A percentile compares a stretch with the other conserved stretches of the same genome.
Evolutionary conservation across 2,329 filamentous ascomycete genomes (phyloP).

Genomic region (Pseudocercospora fijiensis): DNA sequence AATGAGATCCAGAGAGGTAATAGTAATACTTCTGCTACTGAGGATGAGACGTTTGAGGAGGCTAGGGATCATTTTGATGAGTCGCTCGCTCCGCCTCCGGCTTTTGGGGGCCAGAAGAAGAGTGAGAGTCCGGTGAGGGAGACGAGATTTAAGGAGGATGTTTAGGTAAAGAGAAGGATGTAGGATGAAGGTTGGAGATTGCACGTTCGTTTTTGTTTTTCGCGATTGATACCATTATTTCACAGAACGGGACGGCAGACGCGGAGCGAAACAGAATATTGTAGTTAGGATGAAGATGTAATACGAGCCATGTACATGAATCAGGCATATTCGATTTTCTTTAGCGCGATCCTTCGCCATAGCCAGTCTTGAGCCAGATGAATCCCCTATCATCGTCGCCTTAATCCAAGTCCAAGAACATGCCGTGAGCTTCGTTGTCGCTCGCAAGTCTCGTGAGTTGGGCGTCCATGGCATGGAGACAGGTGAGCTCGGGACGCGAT

Average conservation of each 20-base stretch:
- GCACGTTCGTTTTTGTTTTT: constrained; percentile 4
- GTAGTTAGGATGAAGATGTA: background rate
- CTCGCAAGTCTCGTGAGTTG: background rate
- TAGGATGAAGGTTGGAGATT: background rate
- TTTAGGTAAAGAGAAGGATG: constrained; percentile 37
- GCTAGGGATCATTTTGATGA: constrained; percentile 53
- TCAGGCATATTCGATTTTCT: background rate
- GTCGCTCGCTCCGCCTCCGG: constrained; percentile 44
- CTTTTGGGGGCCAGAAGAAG: constrained; percentile 38
- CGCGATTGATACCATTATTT: constrained; percentile 3
- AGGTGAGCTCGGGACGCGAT: background rate
- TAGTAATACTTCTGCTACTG: constrained; percentile 24
- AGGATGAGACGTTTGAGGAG: constrained; percentile 54
- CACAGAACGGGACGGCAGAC: background rate
- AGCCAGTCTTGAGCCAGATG: background rate
- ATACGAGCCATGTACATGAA: background rate
- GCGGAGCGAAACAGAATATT: background rate
- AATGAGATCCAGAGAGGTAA: background rate
- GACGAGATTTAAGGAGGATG: constrained; percentile 60
- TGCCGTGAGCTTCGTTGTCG: background rate
- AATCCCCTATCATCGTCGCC: no score
- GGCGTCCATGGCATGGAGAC: background rate
- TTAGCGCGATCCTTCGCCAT: background rate
- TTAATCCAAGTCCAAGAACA: background rate
- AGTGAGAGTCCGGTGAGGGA: constrained; percentile 50